These are phyloP conservation scores for Thraustochytrium sp. DNA, from an alignment of 352 stramenopile genomes.

Conservation along the genomic window DNA sequence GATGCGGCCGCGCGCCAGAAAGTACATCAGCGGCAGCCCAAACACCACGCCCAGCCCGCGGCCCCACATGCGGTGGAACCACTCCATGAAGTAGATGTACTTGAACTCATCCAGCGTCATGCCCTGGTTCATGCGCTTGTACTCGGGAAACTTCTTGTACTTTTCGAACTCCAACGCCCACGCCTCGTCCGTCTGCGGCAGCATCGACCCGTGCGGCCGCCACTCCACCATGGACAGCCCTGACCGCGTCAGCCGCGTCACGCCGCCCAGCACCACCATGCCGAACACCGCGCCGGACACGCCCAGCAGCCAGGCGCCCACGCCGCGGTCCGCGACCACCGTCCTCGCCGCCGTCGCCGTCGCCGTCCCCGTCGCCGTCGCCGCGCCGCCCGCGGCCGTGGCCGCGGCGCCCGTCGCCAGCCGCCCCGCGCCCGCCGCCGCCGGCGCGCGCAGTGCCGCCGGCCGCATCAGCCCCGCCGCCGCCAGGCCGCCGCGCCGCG, in stretches of 20 bases:
- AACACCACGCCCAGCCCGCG: conserved; percentile 87
- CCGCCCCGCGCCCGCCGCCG: too few species aligned
- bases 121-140: conserved; percentile 67
- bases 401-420: too few species aligned
- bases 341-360: too few species aligned
- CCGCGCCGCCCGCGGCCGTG: too few species aligned
- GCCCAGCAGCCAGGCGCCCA: conserved; percentile 89
- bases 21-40: conserved; percentile 82
- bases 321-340: conserved; percentile 29
- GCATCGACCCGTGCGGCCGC: conserved; percentile 86
- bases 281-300: conserved; percentile 85
- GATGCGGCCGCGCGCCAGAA: conserved; percentile 71
- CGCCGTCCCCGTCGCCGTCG: too few species aligned
- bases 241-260: conserved; percentile 92
- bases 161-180: conserved; percentile 93
- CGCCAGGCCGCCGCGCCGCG: too few species aligned
- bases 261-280: conserved; percentile 94
- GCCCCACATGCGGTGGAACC: conserved; percentile 94
- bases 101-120: conserved; percentile 98
- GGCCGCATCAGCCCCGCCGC: too few species aligned
- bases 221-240: conserved; percentile 95
- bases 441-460: too few species aligned
- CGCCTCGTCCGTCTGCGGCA: conserved; percentile 79
- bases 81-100: conserved; percentile 89
- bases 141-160: conserved; percentile 98